These are phyloP conservation scores for Cutaneotrichosporon sp. DNA, from an alignment of 1,284 basidiomycete species.

Conservation along the genomic window DNA sequence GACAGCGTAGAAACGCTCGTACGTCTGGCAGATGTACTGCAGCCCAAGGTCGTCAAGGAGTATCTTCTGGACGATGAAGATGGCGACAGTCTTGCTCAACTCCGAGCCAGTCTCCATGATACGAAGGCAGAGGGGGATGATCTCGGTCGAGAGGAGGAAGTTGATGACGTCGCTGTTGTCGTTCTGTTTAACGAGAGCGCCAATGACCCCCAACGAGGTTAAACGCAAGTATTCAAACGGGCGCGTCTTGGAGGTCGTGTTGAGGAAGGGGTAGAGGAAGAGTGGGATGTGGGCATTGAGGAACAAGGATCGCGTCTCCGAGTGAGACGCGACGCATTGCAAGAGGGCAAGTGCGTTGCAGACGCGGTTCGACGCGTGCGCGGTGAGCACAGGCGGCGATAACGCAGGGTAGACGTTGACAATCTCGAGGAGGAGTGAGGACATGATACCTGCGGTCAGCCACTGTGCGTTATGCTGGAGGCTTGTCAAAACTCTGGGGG, in stretches of 20 bases:
- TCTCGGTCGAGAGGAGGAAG: constrained; percentile 98
- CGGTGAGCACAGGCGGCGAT: constrained; percentile 92
- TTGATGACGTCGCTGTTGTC: constrained; percentile 99
- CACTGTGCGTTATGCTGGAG: neutral
- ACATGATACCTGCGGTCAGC: constrained; percentile 79
- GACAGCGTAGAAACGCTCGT: constrained; percentile 98
- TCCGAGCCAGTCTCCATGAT: constrained; percentile 99
- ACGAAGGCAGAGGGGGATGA: constrained; percentile 96
- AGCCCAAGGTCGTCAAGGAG: constrained; percentile 95
- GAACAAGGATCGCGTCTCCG: constrained; percentile 88
- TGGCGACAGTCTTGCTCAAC: constrained; percentile 98
- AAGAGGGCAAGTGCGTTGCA: constrained; percentile 97
- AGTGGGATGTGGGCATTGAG: constrained; percentile 96
- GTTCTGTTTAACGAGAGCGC: constrained; percentile 99
- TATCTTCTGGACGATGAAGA: constrained; percentile 99
- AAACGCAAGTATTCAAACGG: constrained; percentile 98
- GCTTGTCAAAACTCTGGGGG: neutral
- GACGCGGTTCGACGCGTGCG: constrained; percentile 97
- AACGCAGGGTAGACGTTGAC: constrained; percentile 97
- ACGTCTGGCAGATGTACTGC: constrained; percentile 99
- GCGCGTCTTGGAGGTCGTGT: constrained; percentile 97
- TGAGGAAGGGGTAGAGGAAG: constrained; percentile 98
- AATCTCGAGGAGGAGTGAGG: constrained; percentile 95
- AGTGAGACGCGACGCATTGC: constrained; percentile 95
- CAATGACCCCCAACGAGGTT: constrained; percentile 96